Percentiles rank a stretch among this genome's conserved stretches.
Evolutionary conservation across 768 basidiomycete species (phyloP).

Genomic region (Dacryopinax primogenitus): DNA sequence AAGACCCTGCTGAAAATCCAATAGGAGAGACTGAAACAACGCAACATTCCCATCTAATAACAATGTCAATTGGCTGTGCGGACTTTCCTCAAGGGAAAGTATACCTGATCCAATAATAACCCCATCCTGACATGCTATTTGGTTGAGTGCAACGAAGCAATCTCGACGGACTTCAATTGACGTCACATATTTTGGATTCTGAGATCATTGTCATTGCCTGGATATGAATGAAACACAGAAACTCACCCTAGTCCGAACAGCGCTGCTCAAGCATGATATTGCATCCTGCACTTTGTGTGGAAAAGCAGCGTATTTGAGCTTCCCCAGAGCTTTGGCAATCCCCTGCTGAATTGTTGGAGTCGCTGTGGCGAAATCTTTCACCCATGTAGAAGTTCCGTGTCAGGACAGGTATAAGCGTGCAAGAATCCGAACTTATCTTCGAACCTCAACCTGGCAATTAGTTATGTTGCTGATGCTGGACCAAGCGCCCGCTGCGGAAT

Average conservation of each 20-base stretch:
- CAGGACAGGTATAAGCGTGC: neutral
- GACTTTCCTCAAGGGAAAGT: neutral
- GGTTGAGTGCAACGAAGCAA: slow-evolving; percentile 24
- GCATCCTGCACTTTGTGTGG: slow-evolving; percentile 43
- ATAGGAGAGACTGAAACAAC: slow-evolving; percentile 24
- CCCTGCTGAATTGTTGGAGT: slow-evolving; percentile 53
- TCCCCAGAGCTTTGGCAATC: slow-evolving; percentile 55
- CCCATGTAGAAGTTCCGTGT: slow-evolving; percentile 37
- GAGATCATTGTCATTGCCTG: slow-evolving; percentile 12
- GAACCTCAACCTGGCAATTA: slow-evolving; percentile 49
- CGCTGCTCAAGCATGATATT: slow-evolving; percentile 45
- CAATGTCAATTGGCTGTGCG: neutral
- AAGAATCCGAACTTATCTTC: slow-evolving; percentile 48
- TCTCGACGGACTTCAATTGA: slow-evolving; percentile 52
- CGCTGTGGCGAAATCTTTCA: slow-evolving; percentile 45
- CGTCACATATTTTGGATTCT: neutral
- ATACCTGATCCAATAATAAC: neutral
- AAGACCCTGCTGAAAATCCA: slow-evolving; percentile 50
- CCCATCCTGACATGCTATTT: slow-evolving; percentile 12
- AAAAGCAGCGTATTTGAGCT: slow-evolving; percentile 48
- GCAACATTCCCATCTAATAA: neutral
- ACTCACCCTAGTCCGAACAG: slow-evolving; percentile 44
- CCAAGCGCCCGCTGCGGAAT: slow-evolving; percentile 61
- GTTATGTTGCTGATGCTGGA: slow-evolving; percentile 52
- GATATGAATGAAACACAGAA: slow-evolving; percentile 17